Base-by-base conservation (phyloP, 1,139 yeast genomes). In the Debaryomyces singareniensis region DNA sequence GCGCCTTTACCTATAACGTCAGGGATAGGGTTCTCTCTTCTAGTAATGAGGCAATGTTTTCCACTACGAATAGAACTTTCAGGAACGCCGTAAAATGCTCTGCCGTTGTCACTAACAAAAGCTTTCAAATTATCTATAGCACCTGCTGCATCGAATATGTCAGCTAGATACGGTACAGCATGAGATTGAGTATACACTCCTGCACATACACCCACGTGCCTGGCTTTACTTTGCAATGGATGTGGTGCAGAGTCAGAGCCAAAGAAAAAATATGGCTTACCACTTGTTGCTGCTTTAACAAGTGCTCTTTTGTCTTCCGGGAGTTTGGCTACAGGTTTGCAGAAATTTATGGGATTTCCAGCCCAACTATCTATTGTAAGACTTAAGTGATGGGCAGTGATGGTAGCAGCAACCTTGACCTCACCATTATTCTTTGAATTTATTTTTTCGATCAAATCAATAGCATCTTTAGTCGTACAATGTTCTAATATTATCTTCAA, bases 191-290 rank as follows among this genome's bases (percentile, higher is more conserved):
- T 85, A 58, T 74, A 91, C 11, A 91, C 96, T 44, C 99, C 99
- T 11, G 99, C 99, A 49, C 97, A 89, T 10, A 91, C 96, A 14
- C 91, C 93, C 23, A 68, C 62, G 43, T 78, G 89, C 39, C 73
- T 79, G 25, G 85, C 69, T 57, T 91, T 91, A 36, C 77, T 75
- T 40, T 75, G 73, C 20, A 84, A 52, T 10, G 96, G 95, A 54
- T 91, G 98, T 22, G 98, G 98, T 13, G 98, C 98, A 16, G 96
- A 84, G 55, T 91, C 99, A 2, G 96, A 84, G 4, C 99, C 99
- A 49, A 89, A 89, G 62, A 91, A 86, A 57, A 89, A 93, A 68
- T 80, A 89, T 31, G 95, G 86, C 43, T 82, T 78, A 5, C 97
- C 98, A 2, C 93, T 78, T 7, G 85, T 80, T 3, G 97, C 98